A percentile compares a stretch with the other conserved stretches of the same genome.
phyloP scores from a whole-genome alignment of 2,329 filamentous ascomycete species.

The Botryotinia calthae region DNA sequence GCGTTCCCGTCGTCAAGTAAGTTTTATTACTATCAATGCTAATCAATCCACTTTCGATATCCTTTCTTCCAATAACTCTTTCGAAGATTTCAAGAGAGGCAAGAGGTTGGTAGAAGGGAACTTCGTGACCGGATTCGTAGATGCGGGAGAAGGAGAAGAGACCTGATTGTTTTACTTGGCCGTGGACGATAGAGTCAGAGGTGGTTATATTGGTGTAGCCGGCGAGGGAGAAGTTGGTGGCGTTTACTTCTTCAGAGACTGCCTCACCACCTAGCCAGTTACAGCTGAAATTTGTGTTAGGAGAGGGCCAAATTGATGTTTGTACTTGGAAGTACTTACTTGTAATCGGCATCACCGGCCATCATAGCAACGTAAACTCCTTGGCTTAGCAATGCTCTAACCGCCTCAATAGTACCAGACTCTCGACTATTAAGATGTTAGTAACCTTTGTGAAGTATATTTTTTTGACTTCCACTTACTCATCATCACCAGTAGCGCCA shows the following conservation, averaged over 20 bases:
- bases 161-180: constrained; percentile 70
- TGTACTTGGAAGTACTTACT: constrained; percentile 44
- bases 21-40: constrained; percentile 40
- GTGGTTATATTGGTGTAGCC: constrained; percentile 70
- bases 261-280: constrained; percentile 71
- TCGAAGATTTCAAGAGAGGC: constrained; percentile 52
- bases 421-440: constrained; percentile 38
- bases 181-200: constrained; percentile 61
- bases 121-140: constrained; percentile 62
- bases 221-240: constrained; percentile 51
- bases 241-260: constrained; percentile 57
- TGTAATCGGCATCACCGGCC: constrained; percentile 49
- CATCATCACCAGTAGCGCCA: constrained; percentile 48
- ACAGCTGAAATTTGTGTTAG: constrained; percentile 57
- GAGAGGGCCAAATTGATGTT: constrained; percentile 42
- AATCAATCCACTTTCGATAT: constrained; percentile 52
- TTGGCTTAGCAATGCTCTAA: constrained; percentile 58
- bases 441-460: neutral
- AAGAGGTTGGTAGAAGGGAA: constrained; percentile 53
- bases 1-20: constrained; percentile 29
- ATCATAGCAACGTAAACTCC: constrained; percentile 69
- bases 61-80: constrained; percentile 47
- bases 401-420: constrained; percentile 47
- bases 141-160: constrained; percentile 66
- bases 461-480: constrained; percentile 3